These are phyloP conservation scores for Linnemannia zychae DNA, from an alignment of 192 early-diverging fungal genomes.

Conservation along the genomic window DNA sequence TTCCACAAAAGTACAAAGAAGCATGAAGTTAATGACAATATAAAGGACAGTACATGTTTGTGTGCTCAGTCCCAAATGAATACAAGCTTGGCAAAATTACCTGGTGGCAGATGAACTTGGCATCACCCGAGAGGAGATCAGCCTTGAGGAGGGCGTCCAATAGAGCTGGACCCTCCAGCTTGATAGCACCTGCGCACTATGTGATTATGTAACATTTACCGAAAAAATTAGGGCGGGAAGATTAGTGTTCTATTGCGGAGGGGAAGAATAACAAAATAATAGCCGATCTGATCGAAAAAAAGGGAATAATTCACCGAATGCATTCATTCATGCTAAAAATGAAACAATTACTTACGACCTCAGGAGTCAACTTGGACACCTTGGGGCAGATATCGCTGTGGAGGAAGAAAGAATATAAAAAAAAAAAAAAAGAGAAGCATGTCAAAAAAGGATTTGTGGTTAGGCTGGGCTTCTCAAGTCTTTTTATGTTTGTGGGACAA, in stretches of 20 bases:
- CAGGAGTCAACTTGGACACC: conserved; percentile 6
- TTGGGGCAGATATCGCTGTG: conserved; percentile 22
- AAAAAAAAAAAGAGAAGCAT: not conserved
- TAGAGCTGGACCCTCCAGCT: conserved; percentile 56
- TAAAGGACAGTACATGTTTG: no score
- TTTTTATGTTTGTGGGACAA: no score
- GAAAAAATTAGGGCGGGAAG: not conserved
- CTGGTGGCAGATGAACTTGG: conserved; percentile 55
- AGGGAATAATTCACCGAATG: not conserved
- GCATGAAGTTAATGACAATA: not conserved
- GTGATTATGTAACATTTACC: not conserved
- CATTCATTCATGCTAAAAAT: not conserved
- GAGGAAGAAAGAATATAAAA: not conserved
- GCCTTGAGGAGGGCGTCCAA: conserved; percentile 55
- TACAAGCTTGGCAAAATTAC: not conserved
- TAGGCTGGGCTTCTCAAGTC: not conserved
- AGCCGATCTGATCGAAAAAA: not conserved
- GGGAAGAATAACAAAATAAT: not conserved
- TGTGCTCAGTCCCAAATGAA: not conserved
- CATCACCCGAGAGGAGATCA: conserved; percentile 36
- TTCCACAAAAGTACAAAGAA: not conserved
- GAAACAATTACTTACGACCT: conserved; percentile 19
- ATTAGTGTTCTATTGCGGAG: not conserved
- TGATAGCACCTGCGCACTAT: conserved; percentile 59
- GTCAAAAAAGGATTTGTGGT: not conserved